Evolutionary conservation across 257 asterid genomes (phyloP), one percentile per base, ranked within the genome.

Genomic region (Nicotiana noctiflora): DNA sequence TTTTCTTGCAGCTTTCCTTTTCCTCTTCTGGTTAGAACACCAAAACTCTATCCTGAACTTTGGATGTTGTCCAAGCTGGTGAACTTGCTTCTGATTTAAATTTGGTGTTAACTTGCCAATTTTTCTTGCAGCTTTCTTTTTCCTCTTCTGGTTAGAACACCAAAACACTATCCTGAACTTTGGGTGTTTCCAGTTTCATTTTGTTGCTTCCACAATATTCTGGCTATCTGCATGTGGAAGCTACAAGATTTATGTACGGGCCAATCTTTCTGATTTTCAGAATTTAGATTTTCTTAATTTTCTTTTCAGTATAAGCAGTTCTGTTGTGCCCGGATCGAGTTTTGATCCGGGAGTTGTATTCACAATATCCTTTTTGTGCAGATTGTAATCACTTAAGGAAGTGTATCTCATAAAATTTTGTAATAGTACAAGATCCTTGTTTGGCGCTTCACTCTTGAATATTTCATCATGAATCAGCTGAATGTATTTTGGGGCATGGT

Each of bases 281-380:
- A 37, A 66, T 59, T 21, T 17, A 19, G 46, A 40, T 8, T 53
- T 77, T 51, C 32, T 4, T 34, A 29, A 32, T 44, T 77, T 64
- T 49, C 18, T 59, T 79, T 53, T 66, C 65, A 23, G 76, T 37
- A 40, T 40, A 18, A 70, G 67, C 63, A 62, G 17, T 32, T 83
- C 79, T 75, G 23, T 75, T 79, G 32, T 77, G 80, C 93, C 89
- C 84, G 60, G 91, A 83, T 84, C 86, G 56, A n/a, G 32, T 64
- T 27, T 70, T 87, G 91, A 86, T 80, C 89, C 72, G 89, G 89
- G 88, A 80, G 52, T 82, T 60, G 76, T 88, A 86, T 90, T 89
- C 67, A 87, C 92, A 19, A 17, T 82, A 86, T 87, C 84, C 89
- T 89, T 91, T 85, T 89, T 86, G 87, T 93, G 97, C 97, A 92